Base-by-base conservation (phyloP, 2,329 filamentous ascomycete genomes). In the Alternaria brassicicola region DNA sequence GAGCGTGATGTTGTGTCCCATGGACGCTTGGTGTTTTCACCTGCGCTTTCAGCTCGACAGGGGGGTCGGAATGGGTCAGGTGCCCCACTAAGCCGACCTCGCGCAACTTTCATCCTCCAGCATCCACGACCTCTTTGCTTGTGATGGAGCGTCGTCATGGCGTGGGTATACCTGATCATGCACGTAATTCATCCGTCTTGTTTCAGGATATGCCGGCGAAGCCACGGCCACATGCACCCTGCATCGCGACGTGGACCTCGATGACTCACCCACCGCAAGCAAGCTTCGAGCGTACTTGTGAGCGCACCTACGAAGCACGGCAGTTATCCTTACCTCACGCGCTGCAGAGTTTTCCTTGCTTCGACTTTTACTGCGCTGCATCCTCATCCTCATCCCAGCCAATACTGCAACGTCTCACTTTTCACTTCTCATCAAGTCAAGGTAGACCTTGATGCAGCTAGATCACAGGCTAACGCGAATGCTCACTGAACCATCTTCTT, bases 1-100 rank as follows among this genome's bases (percentile, higher is more conserved):
- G 56, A 57, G 67, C 71, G 71, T 73, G 51, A 70, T 62, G 57
- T 51, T 61, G 69, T 62, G 55, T 54, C 60, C 62, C 36, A 28
- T 38, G 57, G 56, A 52, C 53, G 41, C 61, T 62, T 65, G 50
- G 56, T 65, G 53, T 56, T 52, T 30, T 50, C 59, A 57, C 38
- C 6, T n/a, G 55, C 36, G 31, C 43, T 51, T 53, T 76, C 74
- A 76, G 74, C 74, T 76, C 49, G 67, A 70, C 73, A 72, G 59
- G 73, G 71, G 61, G 57, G 36, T 47, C 26, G 43, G 31, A 30
- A 35, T 41, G 47, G 35, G 52, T 62, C 62, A 65, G 56, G 55
- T 54, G 58, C 57, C 55, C 43, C 55, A 62, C 47, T 64, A 53
- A 62, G 61, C 65, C 70, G 68, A 66, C 66, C 51, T 55, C 33